Base-by-base conservation (phyloP, 192 early-diverging fungal species). In the Backusella mclennaniae region DNA sequence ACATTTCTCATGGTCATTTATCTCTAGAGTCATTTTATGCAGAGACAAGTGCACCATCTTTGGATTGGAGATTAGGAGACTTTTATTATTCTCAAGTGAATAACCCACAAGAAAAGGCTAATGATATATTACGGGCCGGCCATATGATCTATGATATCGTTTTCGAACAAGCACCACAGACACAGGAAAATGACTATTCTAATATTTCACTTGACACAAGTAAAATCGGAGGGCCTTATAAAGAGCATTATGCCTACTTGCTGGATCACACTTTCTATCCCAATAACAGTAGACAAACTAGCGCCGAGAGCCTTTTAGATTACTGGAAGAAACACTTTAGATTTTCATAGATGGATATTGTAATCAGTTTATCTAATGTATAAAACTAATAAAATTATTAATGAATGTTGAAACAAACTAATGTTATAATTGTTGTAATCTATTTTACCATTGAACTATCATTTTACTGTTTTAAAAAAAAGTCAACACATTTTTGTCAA, bases 61-160 rank as follows among this genome's bases (percentile, higher is more conserved):
- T 31, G 21, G 70, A 71, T 12, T 71, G 70, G 70, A 14, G 5
- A 4, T 71, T 71, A 29, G 39, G 39, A 31, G 70, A 71, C 26
- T 71, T 71, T 19, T 63, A 59, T 59, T 23, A 63, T 63, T 11
- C 56, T 4, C 56, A 12, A 63, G 23, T 29, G 9, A 63, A 29
- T 29, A 63, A 63, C 21, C 21, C 56, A 59, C 21, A 59, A 21
- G 53, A 9, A 7, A 59, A 11, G 23, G n/a, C n/a, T 12, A 29
- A 63, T 4, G 56, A 63, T 23, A 63, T 63, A 15, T 12, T 26
- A 12, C 9, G 23, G 11, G 56, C 23, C 4, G 56, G 56, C 8
- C 23, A 29, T 63, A 63, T 63, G 23, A 63, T 63, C 56, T 63
- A 63, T 11, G 26, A 63, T 12, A 29, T 63, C 5, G 56, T 63